These are phyloP conservation scores for Saturnispora galanensis DNA, from an alignment of 805 yeast species.

Conservation along the genomic window DNA sequence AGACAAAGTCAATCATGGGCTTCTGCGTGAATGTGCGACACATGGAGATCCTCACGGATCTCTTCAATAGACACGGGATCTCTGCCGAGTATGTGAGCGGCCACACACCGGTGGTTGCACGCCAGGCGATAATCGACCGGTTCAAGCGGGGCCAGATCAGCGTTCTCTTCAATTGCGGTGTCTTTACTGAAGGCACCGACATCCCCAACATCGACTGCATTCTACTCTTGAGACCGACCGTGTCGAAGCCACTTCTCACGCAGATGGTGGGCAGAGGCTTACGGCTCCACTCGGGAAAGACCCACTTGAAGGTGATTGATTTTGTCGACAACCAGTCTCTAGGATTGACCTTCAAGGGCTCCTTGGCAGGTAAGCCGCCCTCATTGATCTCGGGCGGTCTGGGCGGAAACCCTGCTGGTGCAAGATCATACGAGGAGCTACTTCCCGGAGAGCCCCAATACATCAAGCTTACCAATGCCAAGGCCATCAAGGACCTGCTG, in stretches of 20 bases:
- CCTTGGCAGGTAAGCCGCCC: conserved; percentile 17
- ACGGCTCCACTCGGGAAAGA: conserved; percentile 51
- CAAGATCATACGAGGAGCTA: conserved; percentile 4
- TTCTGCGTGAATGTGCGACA: conserved; percentile 60
- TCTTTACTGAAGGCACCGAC: conserved; percentile 92
- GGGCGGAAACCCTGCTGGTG: not conserved
- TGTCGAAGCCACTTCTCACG: conserved; percentile 55
- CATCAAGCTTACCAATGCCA: conserved; percentile 22
- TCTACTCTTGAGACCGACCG: conserved; percentile 71
- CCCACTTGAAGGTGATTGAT: conserved; percentile 65
- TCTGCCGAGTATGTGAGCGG: conserved; percentile 68
- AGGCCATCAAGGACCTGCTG: conserved; percentile 21
- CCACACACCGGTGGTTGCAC: conserved; percentile 40
- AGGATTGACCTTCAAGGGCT: conserved; percentile 21
- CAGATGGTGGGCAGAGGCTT: conserved; percentile 94
- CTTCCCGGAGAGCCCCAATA: conserved; percentile 19
- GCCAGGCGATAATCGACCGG: conserved; percentile 43
- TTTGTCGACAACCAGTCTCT: conserved; percentile 49
- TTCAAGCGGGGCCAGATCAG: conserved; percentile 56
- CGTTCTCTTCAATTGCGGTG: conserved; percentile 79
- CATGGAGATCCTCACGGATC: too few relatives aligned
- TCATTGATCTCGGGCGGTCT: conserved; percentile 3
- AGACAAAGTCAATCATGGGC: conserved; percentile 53
- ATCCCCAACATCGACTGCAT: conserved; percentile 81
- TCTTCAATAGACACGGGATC: conserved; percentile 36